Evolutionary conservation across 2,329 filamentous ascomycete species (phyloP), one percentile per base, ranked within the genome.

Genomic region (Epichloe uncinata): DNA sequence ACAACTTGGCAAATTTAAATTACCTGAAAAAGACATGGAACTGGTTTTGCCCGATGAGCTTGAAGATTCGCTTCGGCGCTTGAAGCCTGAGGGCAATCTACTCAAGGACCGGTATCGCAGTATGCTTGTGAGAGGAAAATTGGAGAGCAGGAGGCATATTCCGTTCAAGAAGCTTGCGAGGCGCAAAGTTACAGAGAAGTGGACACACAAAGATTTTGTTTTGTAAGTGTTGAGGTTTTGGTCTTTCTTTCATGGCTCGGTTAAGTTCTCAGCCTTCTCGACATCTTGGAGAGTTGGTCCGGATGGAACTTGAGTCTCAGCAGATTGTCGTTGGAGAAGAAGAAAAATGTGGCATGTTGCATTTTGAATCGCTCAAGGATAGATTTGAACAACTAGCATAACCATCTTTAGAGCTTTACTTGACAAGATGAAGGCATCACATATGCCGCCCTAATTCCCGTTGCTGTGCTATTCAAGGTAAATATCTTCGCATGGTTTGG

Each of bases 71-170:
- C 69, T 96, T 61, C 69, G 93, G 61, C 68, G 89, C 62, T 69
- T 95, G 56, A 95, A 91, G 67, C 93, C 93, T 0, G 93, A 98
- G 67, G 93, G 93, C n/a, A 97, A 96, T 63, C 71, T 96, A 38
- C 73, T 98, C 58, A 88, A 88, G 57, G 93, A 98, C 61, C 78
- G 93, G 47, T 97, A 95, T 72, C 77, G 93, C 54, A 97, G 80
- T 65, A 74, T 97, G 69, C 73, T 97, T 54, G 77, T 97, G 35
- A 81, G 89, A 55, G 93, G 93, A 52, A 95, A 93, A 70, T 70
- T 98, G 53, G 93, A 98, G 73, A 78, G 79, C 46, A 78, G 93
- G 58, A 84, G 84, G 63, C 82, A 83, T 48, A 79, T 91, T 51
- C 78, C 83, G 6, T 91, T 93, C 70, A 78, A 77, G 60, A 95